Conservation (phyloP, 2,329 filamentous ascomycete species). For the Beauveria australis region DNA sequence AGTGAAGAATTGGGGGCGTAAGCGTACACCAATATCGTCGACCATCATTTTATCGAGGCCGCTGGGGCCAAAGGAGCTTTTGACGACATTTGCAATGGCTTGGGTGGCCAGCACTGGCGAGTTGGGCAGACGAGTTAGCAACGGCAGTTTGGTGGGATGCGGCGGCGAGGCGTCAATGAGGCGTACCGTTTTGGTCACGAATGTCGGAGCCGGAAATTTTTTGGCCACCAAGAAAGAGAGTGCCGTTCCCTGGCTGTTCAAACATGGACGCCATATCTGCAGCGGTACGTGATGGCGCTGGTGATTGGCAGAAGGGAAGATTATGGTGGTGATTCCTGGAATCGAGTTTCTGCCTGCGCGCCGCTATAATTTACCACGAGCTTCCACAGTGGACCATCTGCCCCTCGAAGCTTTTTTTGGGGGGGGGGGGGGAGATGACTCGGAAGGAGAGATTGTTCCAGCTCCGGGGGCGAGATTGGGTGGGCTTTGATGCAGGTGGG, state of each 20-base stretch:
- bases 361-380: constrained; percentile 10
- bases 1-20: constrained; percentile 5
- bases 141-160: neutral
- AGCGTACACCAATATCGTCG: constrained; percentile 86
- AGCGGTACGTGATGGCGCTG: constrained; percentile 1
- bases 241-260: constrained; percentile 90
- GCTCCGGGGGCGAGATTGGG: neutral
- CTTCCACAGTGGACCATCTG: constrained; percentile 12
- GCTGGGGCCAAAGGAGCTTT: constrained; percentile 95
- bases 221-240: constrained; percentile 89
- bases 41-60: constrained; percentile 99
- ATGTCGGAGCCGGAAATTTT: constrained; percentile 98
- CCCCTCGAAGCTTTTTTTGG: constrained; percentile 11
- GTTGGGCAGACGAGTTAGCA: constrained; percentile 14
- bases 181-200: constrained; percentile 84
- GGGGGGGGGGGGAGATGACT: neutral
- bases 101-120: constrained; percentile 78
- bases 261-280: constrained; percentile 83
- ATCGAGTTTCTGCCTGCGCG: constrained; percentile 10
- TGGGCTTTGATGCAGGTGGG: too few relatives aligned
- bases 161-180: constrained; percentile 11
- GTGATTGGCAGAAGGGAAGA: constrained; percentile 4
- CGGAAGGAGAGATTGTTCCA: constrained; percentile 11
- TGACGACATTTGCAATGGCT: constrained; percentile 97
- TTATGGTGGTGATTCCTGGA: neutral